Percentiles rank a stretch among this genome's conserved stretches.
Evolutionary conservation across 2,329 filamentous ascomycete genomes (phyloP).

Genomic region (Pseudomassariella vexata): DNA sequence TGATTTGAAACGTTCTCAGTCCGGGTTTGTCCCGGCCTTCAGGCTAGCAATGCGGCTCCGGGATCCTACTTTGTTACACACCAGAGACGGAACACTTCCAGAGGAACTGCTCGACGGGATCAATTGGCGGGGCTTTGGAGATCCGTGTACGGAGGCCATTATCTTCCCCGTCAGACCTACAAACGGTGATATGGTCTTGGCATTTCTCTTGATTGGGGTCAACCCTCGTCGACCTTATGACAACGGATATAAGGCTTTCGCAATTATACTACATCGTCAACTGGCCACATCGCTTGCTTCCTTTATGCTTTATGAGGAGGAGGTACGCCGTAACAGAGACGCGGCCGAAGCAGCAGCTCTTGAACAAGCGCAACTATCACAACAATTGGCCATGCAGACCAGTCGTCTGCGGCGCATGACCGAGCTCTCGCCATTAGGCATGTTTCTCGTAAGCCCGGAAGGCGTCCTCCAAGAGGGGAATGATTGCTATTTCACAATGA

Average conservation of each 20-base stretch:
- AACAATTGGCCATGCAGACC: slow-evolving; percentile 28
- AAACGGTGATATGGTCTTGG: slow-evolving; percentile 51
- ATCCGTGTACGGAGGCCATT: slow-evolving; percentile 49
- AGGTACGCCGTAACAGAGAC: slow-evolving; percentile 44
- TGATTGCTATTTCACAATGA: slow-evolving; percentile 41
- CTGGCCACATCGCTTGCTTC: slow-evolving; percentile 58
- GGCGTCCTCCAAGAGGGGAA: slow-evolving; percentile 38
- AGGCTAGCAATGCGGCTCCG: slow-evolving; percentile 29
- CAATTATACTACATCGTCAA: slow-evolving; percentile 37
- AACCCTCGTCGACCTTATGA: slow-evolving; percentile 60
- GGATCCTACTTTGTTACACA: slow-evolving; percentile 24
- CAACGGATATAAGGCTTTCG: slow-evolving; percentile 55
- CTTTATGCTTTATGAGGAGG: slow-evolving; percentile 59
- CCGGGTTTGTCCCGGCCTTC: slow-evolving; percentile 30
- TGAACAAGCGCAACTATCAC: slow-evolving; percentile 25
- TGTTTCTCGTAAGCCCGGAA: slow-evolving; percentile 32
- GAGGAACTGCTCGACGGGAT: slow-evolving; percentile 46
- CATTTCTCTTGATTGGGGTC: slow-evolving; percentile 56
- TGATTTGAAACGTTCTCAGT: slow-evolving; percentile 26
- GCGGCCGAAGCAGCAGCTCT: slow-evolving; percentile 27
- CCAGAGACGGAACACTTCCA: slow-evolving; percentile 41
- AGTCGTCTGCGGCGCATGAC: slow-evolving; percentile 30
- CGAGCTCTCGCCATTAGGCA: slow-evolving; percentile 28
- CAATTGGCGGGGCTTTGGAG: slow-evolving; percentile 46
- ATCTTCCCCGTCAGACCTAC: slow-evolving; percentile 56